Base-by-base conservation (phyloP, 257 asterid species). In the Solanum chiquidenum region DNA sequence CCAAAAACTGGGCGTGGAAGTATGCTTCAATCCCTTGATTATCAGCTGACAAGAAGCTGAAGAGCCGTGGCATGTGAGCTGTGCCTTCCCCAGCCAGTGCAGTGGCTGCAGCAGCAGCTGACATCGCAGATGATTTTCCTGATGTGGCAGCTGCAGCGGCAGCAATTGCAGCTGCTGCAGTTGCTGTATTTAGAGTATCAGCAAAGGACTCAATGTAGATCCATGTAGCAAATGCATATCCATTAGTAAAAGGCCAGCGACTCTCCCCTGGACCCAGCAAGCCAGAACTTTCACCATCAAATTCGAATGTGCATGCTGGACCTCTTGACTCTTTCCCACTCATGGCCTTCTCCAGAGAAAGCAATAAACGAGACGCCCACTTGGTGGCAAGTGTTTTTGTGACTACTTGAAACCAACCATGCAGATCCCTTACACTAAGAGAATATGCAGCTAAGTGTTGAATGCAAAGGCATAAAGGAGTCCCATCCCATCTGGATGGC, bases 1-100 rank as follows among this genome's bases (percentile, higher is more conserved):
- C 99, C 91, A 97, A 92, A 92, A 95, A 97, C 77, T 97, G 99
- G 35, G 99, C 99, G 86, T 97, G 99, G 91, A 97, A 97, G 91
- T 97, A 97, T 73, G 99, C 98, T 93, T 97, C 99, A 96, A 97
- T 94, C 91, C 99, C 99, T 88, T 93, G 98, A 91, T 97, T 97
- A 87, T 97, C 99, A 91, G 99, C 96, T 90, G 99, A 95, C 85
- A 97, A 91, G 92, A 97, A 95, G 90, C 99, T 97, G 90, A 95
- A 97, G 68, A 97, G 95, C 16, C 99, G 98, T 83, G 99, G 99
- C 99, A 97, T 97, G 89, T 97, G 99, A 73, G 96, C 98, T 3
- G 98, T 95, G 90, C 99, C 99, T 93, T 97, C 99, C 90, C 99
- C 99, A 90, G 99, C 98, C 87, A 97, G 93, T 60, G 99, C 99